Conservation (phyloP, 768 basidiomycete species). For the Pleurotus sapidus region DNA sequence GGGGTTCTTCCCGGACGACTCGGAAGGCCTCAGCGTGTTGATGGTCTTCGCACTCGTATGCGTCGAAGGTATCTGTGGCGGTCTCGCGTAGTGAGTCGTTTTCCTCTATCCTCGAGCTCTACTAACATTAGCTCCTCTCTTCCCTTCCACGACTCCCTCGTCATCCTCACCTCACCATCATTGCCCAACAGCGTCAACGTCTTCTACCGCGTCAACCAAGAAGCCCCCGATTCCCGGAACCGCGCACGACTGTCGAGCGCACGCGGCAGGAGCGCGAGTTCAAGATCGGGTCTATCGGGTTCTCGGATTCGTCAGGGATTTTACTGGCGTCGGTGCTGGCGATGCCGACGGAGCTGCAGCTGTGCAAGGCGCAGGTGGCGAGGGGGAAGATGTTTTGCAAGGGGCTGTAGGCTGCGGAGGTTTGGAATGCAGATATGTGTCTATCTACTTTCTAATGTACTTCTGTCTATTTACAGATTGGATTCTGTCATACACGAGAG, state of each 20-base stretch:
- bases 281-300: conserved; percentile 87
- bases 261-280: conserved; percentile 81
- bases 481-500: too few species aligned
- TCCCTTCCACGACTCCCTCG: conserved; percentile 15
- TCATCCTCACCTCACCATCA: neutral
- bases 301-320: conserved; percentile 79
- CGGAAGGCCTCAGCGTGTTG: conserved; percentile 45
- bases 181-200: conserved; percentile 68
- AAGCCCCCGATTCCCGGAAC: conserved; percentile 47
- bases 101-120: too few species aligned
- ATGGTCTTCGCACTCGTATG: conserved; percentile 77
- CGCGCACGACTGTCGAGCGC: conserved; percentile 51
- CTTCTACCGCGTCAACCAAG: conserved; percentile 81
- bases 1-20: conserved; percentile 54
- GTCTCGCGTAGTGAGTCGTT: conserved; percentile 77
- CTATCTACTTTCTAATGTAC: too few species aligned
- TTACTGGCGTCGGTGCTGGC: conserved; percentile 61
- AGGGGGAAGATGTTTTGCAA: conserved; percentile 72
- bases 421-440: too few species aligned
- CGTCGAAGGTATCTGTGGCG: conserved; percentile 90
- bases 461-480: too few species aligned
- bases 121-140: neutral
- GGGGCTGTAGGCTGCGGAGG: conserved; percentile 39
- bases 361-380: conserved; percentile 71
- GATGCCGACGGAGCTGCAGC: conserved; percentile 70